These are phyloP conservation scores for Mucor ambiguus DNA, from an alignment of 371 early-diverging fungal genomes.

Conservation along the genomic window DNA sequence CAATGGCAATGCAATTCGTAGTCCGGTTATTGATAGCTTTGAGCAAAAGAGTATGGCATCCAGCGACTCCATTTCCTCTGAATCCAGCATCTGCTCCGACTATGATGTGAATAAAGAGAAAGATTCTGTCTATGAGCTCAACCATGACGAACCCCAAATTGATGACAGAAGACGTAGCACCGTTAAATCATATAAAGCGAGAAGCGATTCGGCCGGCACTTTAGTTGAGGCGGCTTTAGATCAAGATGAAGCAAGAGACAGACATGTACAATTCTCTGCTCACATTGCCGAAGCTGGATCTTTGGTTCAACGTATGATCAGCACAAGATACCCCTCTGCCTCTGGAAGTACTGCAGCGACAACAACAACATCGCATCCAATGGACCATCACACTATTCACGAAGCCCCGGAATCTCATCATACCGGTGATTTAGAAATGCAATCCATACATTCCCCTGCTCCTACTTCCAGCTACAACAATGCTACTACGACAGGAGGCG, in stretches of 20 bases:
- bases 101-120: slow-evolving; percentile 2
- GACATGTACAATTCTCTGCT: slow-evolving; percentile 50
- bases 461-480: neutral
- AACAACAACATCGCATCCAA: neutral
- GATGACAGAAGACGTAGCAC: slow-evolving; percentile 5
- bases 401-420: slow-evolving; percentile 8
- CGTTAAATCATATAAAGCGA: neutral
- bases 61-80: slow-evolving; percentile 1
- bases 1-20: neutral
- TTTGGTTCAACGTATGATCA: slow-evolving; percentile 45
- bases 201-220: slow-evolving; percentile 18
- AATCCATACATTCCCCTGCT: slow-evolving; percentile 1
- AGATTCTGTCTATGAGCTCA: neutral
- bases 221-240: slow-evolving; percentile 51
- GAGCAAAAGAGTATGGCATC: neutral
- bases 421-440: slow-evolving; percentile 3
- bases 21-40: slow-evolving; percentile 1
- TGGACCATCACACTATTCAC: slow-evolving; percentile 11
- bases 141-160: neutral
- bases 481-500: slow-evolving; percentile 11
- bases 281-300: slow-evolving; percentile 50
- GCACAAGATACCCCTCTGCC: slow-evolving; percentile 17
- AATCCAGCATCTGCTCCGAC: slow-evolving; percentile 10
- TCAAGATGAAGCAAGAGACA: slow-evolving; percentile 41
- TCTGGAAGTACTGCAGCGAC: neutral